Evolutionary conservation across 2,329 filamentous ascomycete species (phyloP), one percentile per base, ranked within the genome.

Genomic region (Calonectria crousiana): DNA sequence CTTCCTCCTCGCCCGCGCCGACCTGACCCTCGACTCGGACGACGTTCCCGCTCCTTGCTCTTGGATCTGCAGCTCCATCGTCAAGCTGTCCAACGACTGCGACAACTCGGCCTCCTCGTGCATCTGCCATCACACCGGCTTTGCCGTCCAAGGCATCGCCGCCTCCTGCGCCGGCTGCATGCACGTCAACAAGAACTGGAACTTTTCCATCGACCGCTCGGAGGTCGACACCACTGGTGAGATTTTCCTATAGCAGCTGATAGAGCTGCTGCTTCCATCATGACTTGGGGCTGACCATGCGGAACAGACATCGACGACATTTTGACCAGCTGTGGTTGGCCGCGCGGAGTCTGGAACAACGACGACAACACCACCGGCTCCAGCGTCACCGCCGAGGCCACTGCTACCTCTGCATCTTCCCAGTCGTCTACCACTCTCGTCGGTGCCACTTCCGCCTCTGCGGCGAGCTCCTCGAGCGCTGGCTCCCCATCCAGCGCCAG

Each of bases 101-200:
- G 83, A 85, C 30, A 82, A 81, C 23, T 83, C 86, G 67, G 81
- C 84, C 80, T 79, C 78, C 16, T 84, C 87, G 76, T 87, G 86
- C 74, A 76, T 86, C 67, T 86, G 86, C 81, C 83, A 84, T 76
- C 85, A 87, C 81, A 74, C 80, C 64, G 84, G 84, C 78, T 85
- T 87, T 78, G 77, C 86, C 77, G 86, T 87, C 65, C 75, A 62
- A 30, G 73, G 76, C 23, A 76, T 86, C 64, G 82, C 84, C 23
- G 83, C 79, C 3, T 81, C 85, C 26, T 87, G 85, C 74, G 81
- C 82, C 66, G 82, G 81, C 69, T 87, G 85, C 74, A 83, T 87
- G 74, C 83, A 83, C 66, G 74, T 73, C 32, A 49, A 67, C 16
- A 72, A 74, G 16, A 60, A 79, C 30, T 70, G 77, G 20, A 60